A percentile compares a stretch with the other conserved stretches of the same genome.
Conservation (phyloP, 768 basidiomycete genomes). For the Nidularia sp. region DNA sequence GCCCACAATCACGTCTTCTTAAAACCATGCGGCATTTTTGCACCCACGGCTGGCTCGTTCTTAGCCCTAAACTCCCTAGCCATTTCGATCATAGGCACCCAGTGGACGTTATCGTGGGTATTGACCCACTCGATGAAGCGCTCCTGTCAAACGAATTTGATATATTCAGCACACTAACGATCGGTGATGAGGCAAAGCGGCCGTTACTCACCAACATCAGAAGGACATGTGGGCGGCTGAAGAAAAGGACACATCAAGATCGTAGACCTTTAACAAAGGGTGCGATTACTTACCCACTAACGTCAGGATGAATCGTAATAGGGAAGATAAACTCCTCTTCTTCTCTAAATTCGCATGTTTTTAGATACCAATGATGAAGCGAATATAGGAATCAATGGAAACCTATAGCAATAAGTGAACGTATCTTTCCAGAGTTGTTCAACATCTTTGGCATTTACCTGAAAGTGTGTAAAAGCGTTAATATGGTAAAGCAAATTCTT, state of each 20-base stretch:
- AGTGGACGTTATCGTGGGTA: constrained; percentile 63
- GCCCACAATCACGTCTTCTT: neutral
- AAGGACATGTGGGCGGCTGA: constrained; percentile 63
- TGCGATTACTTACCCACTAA: constrained; percentile 48
- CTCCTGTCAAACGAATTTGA: constrained; percentile 31
- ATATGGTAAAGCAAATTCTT: neutral
- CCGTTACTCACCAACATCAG: constrained; percentile 55
- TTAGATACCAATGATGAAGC: neutral
- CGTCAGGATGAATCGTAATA: constrained; percentile 77
- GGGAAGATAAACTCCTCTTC: constrained; percentile 69
- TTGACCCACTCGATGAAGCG: constrained; percentile 76
- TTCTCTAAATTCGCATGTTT: constrained; percentile 30
- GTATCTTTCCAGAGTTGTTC: constrained; percentile 77
- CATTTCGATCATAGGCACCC: constrained; percentile 71
- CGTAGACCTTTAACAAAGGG: neutral
- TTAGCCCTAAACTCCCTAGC: constrained; percentile 56
- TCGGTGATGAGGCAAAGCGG: neutral
- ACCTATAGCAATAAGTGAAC: constrained; percentile 67
- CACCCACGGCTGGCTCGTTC: constrained; percentile 41
- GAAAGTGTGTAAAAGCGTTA: neutral
- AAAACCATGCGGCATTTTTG: constrained; percentile 52
- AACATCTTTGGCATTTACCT: constrained; percentile 64
- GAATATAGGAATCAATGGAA: neutral
- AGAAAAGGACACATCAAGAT: neutral
- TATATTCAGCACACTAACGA: neutral